Percentiles rank a stretch among this genome's conserved stretches.
These are phyloP conservation scores for Plasmodium falciparum DNA, from an alignment of 169 alveolate species.

Conservation along the genomic window DNA sequence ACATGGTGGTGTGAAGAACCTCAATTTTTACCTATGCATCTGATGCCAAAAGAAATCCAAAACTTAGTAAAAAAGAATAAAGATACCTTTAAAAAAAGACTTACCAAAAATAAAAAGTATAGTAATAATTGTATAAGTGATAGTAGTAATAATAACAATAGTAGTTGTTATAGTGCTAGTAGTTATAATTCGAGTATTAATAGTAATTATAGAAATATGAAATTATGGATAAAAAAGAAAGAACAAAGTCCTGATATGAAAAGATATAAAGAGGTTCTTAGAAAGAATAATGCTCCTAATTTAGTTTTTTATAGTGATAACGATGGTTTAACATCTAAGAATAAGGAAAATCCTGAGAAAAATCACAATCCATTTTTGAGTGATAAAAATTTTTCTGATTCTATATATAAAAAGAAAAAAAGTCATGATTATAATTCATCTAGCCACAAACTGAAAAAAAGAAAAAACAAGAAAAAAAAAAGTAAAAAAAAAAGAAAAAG, in stretches of 20 bases:
- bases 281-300: constrained; percentile 34
- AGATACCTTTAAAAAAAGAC: constrained; percentile 76
- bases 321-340: constrained; percentile 24
- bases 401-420: background rate
- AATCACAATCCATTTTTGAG: constrained; percentile 15
- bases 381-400: constrained; percentile 57
- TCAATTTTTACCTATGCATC: constrained; percentile 88
- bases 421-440: too few relatives aligned
- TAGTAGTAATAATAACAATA: background rate
- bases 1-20: constrained; percentile 96
- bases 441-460: background rate
- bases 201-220: constrained; percentile 41
- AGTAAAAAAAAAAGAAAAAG: constrained; percentile 45
- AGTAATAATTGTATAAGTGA: constrained; percentile 14
- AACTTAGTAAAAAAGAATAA: constrained; percentile 83
- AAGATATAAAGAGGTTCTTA: constrained; percentile 70
- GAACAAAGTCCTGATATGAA: constrained; percentile 40
- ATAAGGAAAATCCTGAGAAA: background rate
- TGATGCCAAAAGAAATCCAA: constrained; percentile 82
- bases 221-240: constrained; percentile 51
- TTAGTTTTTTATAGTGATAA: constrained; percentile 71
- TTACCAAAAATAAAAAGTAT: constrained; percentile 20
- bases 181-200: background rate
- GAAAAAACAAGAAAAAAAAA: constrained; percentile 24
- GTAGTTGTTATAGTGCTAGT: constrained; percentile 5